Conservation (phyloP, 768 basidiomycete species). For the Kwoniella dendrophila region DNA sequence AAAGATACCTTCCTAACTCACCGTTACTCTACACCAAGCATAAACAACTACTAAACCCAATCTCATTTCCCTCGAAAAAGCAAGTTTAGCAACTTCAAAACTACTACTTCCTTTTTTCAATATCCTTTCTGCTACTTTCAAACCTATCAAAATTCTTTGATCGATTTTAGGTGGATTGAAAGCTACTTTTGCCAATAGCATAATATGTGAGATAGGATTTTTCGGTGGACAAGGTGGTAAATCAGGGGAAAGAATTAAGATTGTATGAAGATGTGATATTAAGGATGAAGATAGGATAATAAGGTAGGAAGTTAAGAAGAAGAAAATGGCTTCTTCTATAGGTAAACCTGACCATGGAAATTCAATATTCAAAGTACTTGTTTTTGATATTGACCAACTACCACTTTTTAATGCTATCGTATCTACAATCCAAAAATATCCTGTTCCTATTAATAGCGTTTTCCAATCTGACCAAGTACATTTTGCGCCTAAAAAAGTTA, state of each 20-base stretch:
- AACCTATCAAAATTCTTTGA: constrained; percentile 22
- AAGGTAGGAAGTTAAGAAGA: constrained; percentile 48
- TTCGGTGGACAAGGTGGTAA: constrained; percentile 47
- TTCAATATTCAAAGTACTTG: constrained; percentile 37
- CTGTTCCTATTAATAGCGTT: constrained; percentile 29
- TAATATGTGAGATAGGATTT: constrained; percentile 42
- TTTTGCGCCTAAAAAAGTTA: constrained; percentile 46
- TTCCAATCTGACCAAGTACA: constrained; percentile 18
- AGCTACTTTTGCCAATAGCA: constrained; percentile 39
- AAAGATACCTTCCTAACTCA: constrained; percentile 17
- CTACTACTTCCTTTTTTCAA: constrained; percentile 52
- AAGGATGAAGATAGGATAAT: constrained; percentile 45
- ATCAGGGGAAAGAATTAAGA: constrained; percentile 71
- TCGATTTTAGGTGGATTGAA: constrained; percentile 41
- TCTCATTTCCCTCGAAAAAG: constrained; percentile 53
- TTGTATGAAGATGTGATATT: constrained; percentile 59
- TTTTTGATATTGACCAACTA: constrained; percentile 44
- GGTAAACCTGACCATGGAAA: constrained; percentile 49
- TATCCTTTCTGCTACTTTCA: constrained; percentile 40
- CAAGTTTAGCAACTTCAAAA: constrained; percentile 52
- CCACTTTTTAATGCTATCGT: constrained; percentile 49
- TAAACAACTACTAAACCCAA: constrained; percentile 51
- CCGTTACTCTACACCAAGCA: constrained; percentile 54
- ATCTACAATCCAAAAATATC: constrained; percentile 46
- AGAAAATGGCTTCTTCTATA: constrained; percentile 53